Conservation (phyloP, 78 protist genomes). For the Fonticula alba region DNA sequence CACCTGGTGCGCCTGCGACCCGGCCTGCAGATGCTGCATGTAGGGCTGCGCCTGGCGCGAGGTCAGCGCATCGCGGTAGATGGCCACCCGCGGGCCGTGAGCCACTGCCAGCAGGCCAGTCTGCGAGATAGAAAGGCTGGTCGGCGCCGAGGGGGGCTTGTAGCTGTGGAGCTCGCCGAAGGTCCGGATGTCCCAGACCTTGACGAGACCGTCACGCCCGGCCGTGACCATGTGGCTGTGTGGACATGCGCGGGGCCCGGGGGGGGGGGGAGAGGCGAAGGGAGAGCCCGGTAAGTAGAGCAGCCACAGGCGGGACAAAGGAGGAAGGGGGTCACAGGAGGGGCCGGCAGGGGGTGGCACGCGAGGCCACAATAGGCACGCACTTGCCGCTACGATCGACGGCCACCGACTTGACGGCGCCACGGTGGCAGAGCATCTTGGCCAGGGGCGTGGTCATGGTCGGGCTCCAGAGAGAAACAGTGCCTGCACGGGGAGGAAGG, state of each 20-base stretch:
- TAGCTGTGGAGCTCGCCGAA: slow-evolving; percentile 48
- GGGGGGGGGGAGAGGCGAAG: too few relatives aligned
- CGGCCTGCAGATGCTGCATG: slow-evolving; percentile 17
- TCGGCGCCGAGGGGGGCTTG: slow-evolving; percentile 27
- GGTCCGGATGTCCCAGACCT: slow-evolving; percentile 85
- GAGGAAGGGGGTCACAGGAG: too few relatives aligned
- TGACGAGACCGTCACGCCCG: slow-evolving; percentile 52
- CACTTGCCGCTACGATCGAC: slow-evolving; percentile 38
- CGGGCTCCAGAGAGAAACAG: slow-evolving; percentile 80
- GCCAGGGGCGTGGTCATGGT: slow-evolving; percentile 43
- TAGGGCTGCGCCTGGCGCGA: slow-evolving; percentile 22
- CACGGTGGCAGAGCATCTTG: slow-evolving; percentile 49
- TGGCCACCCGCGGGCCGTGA: slow-evolving; percentile 22
- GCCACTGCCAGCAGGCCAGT: slow-evolving; percentile 66
- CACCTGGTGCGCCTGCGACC: slow-evolving; percentile 3
- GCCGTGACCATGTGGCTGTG: slow-evolving; percentile 39
- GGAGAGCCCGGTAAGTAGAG: too few relatives aligned
- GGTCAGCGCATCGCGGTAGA: slow-evolving; percentile 43
- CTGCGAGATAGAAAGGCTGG: slow-evolving; percentile 36
- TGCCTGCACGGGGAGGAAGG: slow-evolving; percentile 8
- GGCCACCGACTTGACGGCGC: slow-evolving; percentile 28
- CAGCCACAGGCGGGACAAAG: too few relatives aligned
- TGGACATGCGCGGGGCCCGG: too few relatives aligned
- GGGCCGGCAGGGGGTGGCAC: not conserved
- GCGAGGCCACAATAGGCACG: not conserved